These are phyloP conservation scores for Ustilago esculenta DNA, from an alignment of 1,284 basidiomycete species.

Conservation along the genomic window DNA sequence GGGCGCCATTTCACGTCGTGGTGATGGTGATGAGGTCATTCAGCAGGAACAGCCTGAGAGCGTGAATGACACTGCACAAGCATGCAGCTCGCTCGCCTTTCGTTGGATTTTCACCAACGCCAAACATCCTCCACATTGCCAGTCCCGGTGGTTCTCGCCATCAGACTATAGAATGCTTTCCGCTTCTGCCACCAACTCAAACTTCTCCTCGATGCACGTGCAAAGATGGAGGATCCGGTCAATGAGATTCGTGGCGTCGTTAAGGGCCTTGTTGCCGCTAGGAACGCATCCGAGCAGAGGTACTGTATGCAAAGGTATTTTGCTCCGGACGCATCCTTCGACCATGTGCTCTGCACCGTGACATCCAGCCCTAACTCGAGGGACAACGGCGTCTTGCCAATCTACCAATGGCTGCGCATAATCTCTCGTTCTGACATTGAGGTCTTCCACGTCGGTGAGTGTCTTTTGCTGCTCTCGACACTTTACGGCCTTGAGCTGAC, in stretches of 20 bases:
- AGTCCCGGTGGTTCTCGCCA: too few relatives aligned
- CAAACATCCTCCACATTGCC: too few relatives aligned
- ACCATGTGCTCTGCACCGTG: constrained; percentile 64
- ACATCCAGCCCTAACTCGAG: constrained; percentile 51
- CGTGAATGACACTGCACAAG: too few relatives aligned
- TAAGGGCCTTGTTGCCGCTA: constrained; percentile 60
- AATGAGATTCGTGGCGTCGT: constrained; percentile 58
- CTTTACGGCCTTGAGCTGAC: too few relatives aligned
- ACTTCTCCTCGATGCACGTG: too few relatives aligned
- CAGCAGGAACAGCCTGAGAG: too few relatives aligned
- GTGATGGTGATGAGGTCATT: too few relatives aligned
- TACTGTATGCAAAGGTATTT: constrained; percentile 56
- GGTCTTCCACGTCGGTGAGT: constrained; percentile 57
- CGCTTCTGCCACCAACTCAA: too few relatives aligned
- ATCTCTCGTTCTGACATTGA: constrained; percentile 58
- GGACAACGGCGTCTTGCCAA: constrained; percentile 60
- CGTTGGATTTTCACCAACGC: too few relatives aligned
- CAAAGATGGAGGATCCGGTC: constrained; percentile 61
- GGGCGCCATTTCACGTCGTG: too few relatives aligned
- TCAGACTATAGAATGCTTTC: too few relatives aligned
- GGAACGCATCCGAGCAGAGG: constrained; percentile 58
- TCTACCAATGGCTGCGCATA: constrained; percentile 63
- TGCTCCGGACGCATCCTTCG: constrained; percentile 61
- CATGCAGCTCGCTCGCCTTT: too few relatives aligned
- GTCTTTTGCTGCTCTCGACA: background rate